phyloP scores from a whole-genome alignment of 208 protist species.

The Crithidia acanthocephali region DNA sequence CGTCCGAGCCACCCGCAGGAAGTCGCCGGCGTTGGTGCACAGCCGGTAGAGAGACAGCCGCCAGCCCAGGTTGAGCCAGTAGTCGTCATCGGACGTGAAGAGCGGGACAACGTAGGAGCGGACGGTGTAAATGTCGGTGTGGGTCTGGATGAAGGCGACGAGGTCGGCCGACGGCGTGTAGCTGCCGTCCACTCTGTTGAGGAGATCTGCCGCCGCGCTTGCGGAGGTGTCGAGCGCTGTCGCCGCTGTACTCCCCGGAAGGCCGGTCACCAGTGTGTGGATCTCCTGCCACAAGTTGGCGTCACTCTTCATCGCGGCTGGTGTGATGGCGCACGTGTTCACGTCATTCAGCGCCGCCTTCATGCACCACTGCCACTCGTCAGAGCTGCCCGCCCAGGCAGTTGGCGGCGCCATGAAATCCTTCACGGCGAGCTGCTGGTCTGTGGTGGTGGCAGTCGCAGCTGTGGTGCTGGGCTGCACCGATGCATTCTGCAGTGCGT shows the following conservation, averaged over 20 bases:
- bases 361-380: slow-evolving; percentile 53
- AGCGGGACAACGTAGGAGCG: slow-evolving; percentile 52
- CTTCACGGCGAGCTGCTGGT: slow-evolving; percentile 5
- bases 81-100: slow-evolving; percentile 51
- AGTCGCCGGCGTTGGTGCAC: slow-evolving; percentile 33
- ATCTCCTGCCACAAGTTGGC: slow-evolving; percentile 24
- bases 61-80: slow-evolving; percentile 66
- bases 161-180: slow-evolving; percentile 41
- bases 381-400: slow-evolving; percentile 37
- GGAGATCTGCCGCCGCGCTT: background rate
- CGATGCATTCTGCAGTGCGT: slow-evolving; percentile 35
- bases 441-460: background rate
- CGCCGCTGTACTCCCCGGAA: background rate
- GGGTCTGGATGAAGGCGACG: slow-evolving; percentile 43
- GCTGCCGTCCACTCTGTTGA: background rate
- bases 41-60: slow-evolving; percentile 42
- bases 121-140: slow-evolving; percentile 31
- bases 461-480: background rate
- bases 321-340: slow-evolving; percentile 49
- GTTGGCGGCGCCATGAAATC: slow-evolving; percentile 33
- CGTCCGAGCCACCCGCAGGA: slow-evolving; percentile 28
- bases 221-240: background rate
- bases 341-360: slow-evolving; percentile 39
- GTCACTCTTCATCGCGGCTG: slow-evolving; percentile 17
- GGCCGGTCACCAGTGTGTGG: slow-evolving; percentile 2